Base-by-base conservation (phyloP, 2,329 filamentous ascomycete species). In the Emergomyces orientalis region DNA sequence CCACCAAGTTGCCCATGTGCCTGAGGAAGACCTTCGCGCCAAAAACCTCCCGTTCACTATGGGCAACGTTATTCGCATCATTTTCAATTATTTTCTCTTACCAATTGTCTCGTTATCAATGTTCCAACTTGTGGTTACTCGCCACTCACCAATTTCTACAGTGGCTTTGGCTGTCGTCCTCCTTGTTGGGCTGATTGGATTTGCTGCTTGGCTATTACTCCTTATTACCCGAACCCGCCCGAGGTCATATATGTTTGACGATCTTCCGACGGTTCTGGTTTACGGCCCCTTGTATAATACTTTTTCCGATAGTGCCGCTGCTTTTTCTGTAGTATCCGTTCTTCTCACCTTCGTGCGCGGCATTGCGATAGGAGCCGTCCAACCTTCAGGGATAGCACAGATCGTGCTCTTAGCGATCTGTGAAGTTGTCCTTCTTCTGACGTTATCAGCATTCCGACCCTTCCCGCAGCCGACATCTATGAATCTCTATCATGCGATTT, bases 201-300 rank as follows among this genome's bases (percentile, higher is more conserved):
- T 92, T 72, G 86, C 88, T 1, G 80, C 80, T 34, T 96, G 91
- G 87, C 84, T 96, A 32, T 84, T 96, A 57, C 86, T 85, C 71
- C 81, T 96, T 59, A 93, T 97, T 69, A 86, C 88, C 63, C 85
- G 81, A 30, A 94, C 90, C 0, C 87, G 89, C 66, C 92, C 92
- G 6, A 87, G 91, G 65, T 89, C 91, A 1, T 88, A 91, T 67
- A 81, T 99, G 11, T 99, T 97, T 73, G 94, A 99, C 75, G 91
- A 97, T 71, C 81, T 99, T 58, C 86, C 91, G 7, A 97, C 91
- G 0, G 86, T 97, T 9, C 81, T 99, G 2, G 82, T 91, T 0
- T 97, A 96, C 69, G 94, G 94, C 0, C 91, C 94, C 5, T 80
- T 99, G 8, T 99, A 99, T 76, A 99, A 99, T 76, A 99, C 94